These are phyloP conservation scores for Breynia disticha DNA, from an alignment of 441 rosid genomes.

Conservation along the genomic window DNA sequence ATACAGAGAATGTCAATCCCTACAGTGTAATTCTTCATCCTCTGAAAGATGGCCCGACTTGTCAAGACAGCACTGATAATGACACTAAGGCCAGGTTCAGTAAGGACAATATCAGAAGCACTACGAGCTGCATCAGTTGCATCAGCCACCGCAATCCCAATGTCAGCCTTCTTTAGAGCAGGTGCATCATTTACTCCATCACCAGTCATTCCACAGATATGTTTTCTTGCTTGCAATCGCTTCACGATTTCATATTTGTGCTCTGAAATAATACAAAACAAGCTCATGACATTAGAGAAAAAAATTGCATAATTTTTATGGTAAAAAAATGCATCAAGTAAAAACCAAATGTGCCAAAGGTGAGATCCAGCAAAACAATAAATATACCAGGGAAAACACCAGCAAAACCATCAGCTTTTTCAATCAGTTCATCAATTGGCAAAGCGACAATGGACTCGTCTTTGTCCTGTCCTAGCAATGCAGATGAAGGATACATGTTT, in stretches of 20 bases:
- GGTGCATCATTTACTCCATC: slow-evolving; percentile 99
- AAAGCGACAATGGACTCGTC: slow-evolving; percentile 79
- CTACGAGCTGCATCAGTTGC: slow-evolving; percentile 99
- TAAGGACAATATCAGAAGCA: slow-evolving; percentile 92
- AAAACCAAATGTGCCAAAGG: neutral
- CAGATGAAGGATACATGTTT: slow-evolving; percentile 96
- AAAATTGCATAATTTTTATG: no score
- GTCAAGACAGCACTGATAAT: slow-evolving; percentile 97
- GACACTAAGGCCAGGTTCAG: slow-evolving; percentile 97
- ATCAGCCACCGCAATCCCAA: slow-evolving; percentile 98
- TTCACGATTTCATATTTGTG: slow-evolving; percentile 96
- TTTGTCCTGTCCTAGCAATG: slow-evolving; percentile 79
- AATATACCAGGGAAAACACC: slow-evolving; percentile 92
- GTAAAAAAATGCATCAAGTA: neutral
- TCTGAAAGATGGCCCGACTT: slow-evolving; percentile 91
- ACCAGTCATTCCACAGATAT: slow-evolving; percentile 97
- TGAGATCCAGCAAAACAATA: slow-evolving; percentile 2
- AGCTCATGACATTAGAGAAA: slow-evolving; percentile 3
- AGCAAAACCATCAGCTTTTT: slow-evolving; percentile 99
- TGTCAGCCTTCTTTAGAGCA: slow-evolving; percentile 97
- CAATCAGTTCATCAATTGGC: slow-evolving; percentile 86
- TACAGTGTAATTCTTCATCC: slow-evolving; percentile 97
- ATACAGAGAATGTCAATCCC: slow-evolving; percentile 9
- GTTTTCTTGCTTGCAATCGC: slow-evolving; percentile 90
- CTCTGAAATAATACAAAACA: slow-evolving; percentile 36